Base-by-base conservation (phyloP, 164 flowering plant species). In the Piper betle region DNA sequence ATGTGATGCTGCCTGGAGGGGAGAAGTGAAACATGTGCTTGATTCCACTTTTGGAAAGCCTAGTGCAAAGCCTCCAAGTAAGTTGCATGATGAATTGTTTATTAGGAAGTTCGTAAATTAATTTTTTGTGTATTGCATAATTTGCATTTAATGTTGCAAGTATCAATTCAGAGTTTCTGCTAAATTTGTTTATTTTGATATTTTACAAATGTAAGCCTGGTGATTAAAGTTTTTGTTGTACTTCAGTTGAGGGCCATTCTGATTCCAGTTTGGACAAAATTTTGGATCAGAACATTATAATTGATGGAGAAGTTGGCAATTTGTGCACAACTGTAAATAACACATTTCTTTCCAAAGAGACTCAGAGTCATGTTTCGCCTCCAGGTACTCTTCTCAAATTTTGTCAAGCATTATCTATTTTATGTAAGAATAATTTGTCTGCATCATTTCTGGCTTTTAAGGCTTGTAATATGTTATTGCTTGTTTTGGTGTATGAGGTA, bases 1-100 rank as follows among this genome's bases (percentile, higher is more conserved):
- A 18, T 65, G 67, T 77, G 79, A 78, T 73, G 78, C 78, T 46
- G 72, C 82, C 55, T 68, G 75, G 80, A 82, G 68, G 73, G 75
- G 79, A 57, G 82, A 82, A 74, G 78, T 64, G 52, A 80, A 77
- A 40, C 68, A 62, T 9, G 69, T 38, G 25, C 77, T 65, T 55
- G 63, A 58, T 33, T 65, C 76, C 53, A 46, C 50, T 3, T 60
- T 48, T 64, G 77, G 63, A 67, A 64, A 73, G 59, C 20, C 68
- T 61, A 68, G 61, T 69, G 60, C 75, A 8, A 77, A 59, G 75
- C 78, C 78, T 66, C 78, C 71, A 63, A 64, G 83, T 81, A 65
- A 73, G 79, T n/a, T n/a, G n/a, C n/a, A n/a, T n/a, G n/a, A n/a
- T n/a, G n/a, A n/a, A n/a, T n/a, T n/a, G n/a, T n/a, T n/a, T n/a